A percentile compares a stretch with the other conserved stretches of the same genome.
phyloP scores from a whole-genome alignment of 495 filamentous ascomycete species.

The Penicillium crystallinum region DNA sequence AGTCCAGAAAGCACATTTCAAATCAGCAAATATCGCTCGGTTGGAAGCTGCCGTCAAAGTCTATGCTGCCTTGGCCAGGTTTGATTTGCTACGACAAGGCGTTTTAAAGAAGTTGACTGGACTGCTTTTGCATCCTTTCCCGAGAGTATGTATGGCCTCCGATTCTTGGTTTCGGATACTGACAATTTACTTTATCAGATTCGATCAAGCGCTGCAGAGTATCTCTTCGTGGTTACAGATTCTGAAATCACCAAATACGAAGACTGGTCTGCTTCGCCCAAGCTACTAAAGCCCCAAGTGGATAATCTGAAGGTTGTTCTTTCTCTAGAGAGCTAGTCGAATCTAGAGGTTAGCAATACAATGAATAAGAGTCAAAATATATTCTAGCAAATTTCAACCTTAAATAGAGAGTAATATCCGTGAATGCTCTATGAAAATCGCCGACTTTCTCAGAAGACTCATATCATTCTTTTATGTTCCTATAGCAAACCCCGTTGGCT shows the following conservation, averaged over 20 bases:
- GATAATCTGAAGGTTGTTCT: conserved; percentile 24
- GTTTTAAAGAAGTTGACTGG: conserved; percentile 51
- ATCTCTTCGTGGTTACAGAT: conserved; percentile 32
- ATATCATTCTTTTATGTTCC: too few species aligned
- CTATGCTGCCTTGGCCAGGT: conserved; percentile 60
- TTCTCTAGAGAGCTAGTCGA: not conserved
- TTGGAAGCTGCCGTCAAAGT: conserved; percentile 71
- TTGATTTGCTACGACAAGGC: conserved; percentile 34
- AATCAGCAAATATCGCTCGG: conserved; percentile 70
- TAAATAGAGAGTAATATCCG: too few species aligned
- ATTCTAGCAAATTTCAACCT: too few species aligned
- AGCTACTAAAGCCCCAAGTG: conserved; percentile 35
- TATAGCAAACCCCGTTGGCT: too few species aligned
- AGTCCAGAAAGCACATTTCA: conserved; percentile 75
- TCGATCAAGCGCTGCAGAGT: conserved; percentile 34
- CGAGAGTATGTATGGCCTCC: conserved; percentile 37
- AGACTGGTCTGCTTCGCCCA: conserved; percentile 39
- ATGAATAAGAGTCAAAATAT: too few species aligned
- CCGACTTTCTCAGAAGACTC: too few species aligned
- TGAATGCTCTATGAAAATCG: too few species aligned
- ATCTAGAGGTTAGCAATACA: too few species aligned
- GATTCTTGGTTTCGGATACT: not conserved
- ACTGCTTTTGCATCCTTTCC: conserved; percentile 61
- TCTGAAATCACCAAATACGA: conserved; percentile 32
- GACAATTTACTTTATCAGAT: conserved; percentile 22